A percentile compares a stretch with the other conserved stretches of the same genome.
phyloP scores from a whole-genome alignment of 1,139 yeast species.

The Kazachstania sp. region DNA sequence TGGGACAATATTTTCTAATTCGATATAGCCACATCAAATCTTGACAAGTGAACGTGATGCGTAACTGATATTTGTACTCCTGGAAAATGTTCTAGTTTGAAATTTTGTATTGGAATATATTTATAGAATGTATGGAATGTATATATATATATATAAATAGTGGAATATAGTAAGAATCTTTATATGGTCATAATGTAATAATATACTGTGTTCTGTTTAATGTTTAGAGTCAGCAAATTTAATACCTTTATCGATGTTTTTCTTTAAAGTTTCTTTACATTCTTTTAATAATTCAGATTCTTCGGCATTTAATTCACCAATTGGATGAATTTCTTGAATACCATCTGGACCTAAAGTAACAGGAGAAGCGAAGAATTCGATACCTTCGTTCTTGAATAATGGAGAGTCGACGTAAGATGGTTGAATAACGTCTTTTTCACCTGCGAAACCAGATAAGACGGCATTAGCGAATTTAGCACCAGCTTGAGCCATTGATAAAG shows the following conservation, averaged over 20 bases:
- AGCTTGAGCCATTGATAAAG: conserved; percentile 97
- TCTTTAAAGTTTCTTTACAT: conserved; percentile 76
- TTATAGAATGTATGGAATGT: background rate
- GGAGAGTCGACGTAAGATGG: conserved; percentile 79
- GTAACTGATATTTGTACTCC: background rate
- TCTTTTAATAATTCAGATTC: conserved; percentile 71
- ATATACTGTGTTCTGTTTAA: background rate
- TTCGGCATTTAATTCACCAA: conserved; percentile 48
- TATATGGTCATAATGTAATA: background rate
- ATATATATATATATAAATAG: background rate
- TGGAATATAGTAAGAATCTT: background rate
- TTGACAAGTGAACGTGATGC: too few species aligned
- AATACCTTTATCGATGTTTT: conserved; percentile 67
- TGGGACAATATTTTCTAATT: too few species aligned
- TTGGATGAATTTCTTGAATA: conserved; percentile 64
- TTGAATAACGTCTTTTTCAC: conserved; percentile 64
- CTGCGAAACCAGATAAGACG: conserved; percentile 67
- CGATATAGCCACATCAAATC: too few species aligned
- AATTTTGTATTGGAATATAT: background rate
- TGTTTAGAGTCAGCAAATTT: conserved; percentile 37
- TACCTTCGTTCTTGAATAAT: conserved; percentile 71
- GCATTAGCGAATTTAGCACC: conserved; percentile 92
- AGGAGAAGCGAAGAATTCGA: conserved; percentile 89
- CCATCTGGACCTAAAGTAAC: conserved; percentile 87
- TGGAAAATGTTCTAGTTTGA: background rate